Evolutionary conservation across 2,329 filamentous ascomycete genomes (phyloP).

Genomic region (Tympanopsis confertula): DNA sequence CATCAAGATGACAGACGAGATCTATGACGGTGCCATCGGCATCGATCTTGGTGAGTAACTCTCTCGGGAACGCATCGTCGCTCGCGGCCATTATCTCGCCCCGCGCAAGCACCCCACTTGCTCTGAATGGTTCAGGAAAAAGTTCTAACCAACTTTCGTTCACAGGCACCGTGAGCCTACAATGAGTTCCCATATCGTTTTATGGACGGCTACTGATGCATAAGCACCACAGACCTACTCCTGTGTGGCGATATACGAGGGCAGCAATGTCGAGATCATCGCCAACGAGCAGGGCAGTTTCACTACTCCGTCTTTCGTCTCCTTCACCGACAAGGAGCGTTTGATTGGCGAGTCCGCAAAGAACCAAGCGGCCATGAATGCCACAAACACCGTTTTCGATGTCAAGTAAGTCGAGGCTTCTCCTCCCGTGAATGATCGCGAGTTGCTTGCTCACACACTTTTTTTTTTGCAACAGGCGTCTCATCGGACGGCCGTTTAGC

Average conservation of each 20-base stretch:
- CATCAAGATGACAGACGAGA: constrained; percentile 92
- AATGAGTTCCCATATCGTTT: constrained; percentile 4
- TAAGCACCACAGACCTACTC: constrained; percentile 75
- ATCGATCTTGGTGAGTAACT: constrained; percentile 84
- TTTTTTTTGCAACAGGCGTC: constrained; percentile 51
- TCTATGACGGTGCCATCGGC: constrained; percentile 99
- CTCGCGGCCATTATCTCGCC: no score
- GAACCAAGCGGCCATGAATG: constrained; percentile 99
- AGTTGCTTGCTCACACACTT: constrained; percentile 1
- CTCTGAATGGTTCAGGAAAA: no score
- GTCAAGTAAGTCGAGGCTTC: constrained; percentile 64
- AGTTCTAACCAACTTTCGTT: no score
- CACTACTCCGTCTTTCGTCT: constrained; percentile 97
- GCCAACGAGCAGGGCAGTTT: constrained; percentile 99
- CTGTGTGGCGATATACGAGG: constrained; percentile 98
- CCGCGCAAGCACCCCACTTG: no score
- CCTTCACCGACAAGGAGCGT: constrained; percentile 96
- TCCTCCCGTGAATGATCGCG: constrained; percentile 3
- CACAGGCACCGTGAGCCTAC: constrained; percentile 1
- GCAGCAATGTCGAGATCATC: constrained; percentile 99
- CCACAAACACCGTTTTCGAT: constrained; percentile 94
- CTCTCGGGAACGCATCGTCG: constrained; percentile 2
- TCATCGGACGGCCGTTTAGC: constrained; percentile 91
- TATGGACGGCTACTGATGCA: constrained; percentile 10
- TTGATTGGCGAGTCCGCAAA: constrained; percentile 98